A percentile compares a stretch with the other conserved stretches of the same genome.
Evolutionary conservation across 805 yeast genomes (phyloP).

Genomic region (Wickerhamiella occidentalis): DNA sequence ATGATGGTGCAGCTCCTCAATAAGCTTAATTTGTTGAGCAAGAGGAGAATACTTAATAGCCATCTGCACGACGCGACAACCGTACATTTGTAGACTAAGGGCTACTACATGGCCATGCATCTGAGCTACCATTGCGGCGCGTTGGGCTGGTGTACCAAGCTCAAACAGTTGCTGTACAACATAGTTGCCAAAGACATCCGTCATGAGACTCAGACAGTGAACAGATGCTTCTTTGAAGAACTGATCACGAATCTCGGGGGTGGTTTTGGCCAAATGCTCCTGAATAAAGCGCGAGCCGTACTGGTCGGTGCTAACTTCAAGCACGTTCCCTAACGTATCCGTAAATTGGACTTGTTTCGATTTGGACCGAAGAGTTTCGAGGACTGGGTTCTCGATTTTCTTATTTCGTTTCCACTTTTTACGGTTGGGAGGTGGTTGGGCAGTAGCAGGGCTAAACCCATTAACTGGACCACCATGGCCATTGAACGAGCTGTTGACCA

Average conservation of each 20-base stretch:
- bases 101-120: constrained; percentile 66
- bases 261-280: constrained; percentile 59
- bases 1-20: constrained; percentile 54
- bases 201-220: constrained; percentile 65
- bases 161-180: constrained; percentile 93
- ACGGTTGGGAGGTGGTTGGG: neutral
- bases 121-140: constrained; percentile 48
- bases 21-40: constrained; percentile 53
- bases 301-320: constrained; percentile 90
- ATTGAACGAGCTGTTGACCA: too few relatives aligned
- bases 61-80: constrained; percentile 92
- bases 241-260: constrained; percentile 59
- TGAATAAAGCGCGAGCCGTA: constrained; percentile 96
- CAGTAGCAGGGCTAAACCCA: too few relatives aligned
- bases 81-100: constrained; percentile 88
- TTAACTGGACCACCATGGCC: too few relatives aligned
- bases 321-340: constrained; percentile 74
- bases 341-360: constrained; percentile 50
- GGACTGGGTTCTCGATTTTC: constrained; percentile 35
- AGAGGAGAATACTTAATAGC: constrained; percentile 65
- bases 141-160: constrained; percentile 60
- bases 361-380: constrained; percentile 74
- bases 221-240: constrained; percentile 76
- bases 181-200: constrained; percentile 96
- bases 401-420: constrained; percentile 7